A percentile compares a stretch with the other conserved stretches of the same genome.
Evolutionary conservation across 495 filamentous ascomycete genomes (phyloP).

Genomic region (Talaromyces ruber): DNA sequence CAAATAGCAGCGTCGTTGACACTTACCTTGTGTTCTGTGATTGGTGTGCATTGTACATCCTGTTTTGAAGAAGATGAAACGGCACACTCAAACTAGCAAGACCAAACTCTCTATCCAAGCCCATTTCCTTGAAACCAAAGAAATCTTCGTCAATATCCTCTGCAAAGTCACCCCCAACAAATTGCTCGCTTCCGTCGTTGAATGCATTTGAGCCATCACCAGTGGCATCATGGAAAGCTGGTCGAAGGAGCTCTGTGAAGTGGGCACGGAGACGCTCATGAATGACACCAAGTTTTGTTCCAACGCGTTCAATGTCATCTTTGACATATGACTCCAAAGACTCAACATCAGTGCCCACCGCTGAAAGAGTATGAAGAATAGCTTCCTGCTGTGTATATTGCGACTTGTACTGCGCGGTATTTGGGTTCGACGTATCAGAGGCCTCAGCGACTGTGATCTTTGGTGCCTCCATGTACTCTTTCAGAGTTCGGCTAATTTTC

Average conservation of each 20-base stretch:
- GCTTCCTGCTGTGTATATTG: conserved; percentile 73
- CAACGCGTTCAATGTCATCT: conserved; percentile 87
- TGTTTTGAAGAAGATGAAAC: conserved; percentile 85
- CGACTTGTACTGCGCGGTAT: conserved; percentile 42
- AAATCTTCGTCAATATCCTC: conserved; percentile 98
- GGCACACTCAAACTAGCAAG: conserved; percentile 81
- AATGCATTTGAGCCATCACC: conserved; percentile 86
- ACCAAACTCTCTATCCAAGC: conserved; percentile 83
- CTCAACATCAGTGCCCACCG: conserved; percentile 76
- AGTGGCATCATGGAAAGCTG: conserved; percentile 70
- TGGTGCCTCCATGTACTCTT: conserved; percentile 73
- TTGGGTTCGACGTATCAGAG: conserved; percentile 15
- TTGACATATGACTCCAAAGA: conserved; percentile 79
- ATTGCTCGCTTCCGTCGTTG: conserved; percentile 94
- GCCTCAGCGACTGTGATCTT: conserved; percentile 46
- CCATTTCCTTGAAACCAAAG: conserved; percentile 95
- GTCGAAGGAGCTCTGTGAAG: conserved; percentile 81
- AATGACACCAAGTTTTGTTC: conserved; percentile 70
- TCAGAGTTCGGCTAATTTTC: conserved; percentile 70
- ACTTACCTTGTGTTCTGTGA: conserved; percentile 59
- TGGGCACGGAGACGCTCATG: conserved; percentile 90
- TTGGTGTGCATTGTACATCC: conserved; percentile 74
- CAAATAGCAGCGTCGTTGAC: neutral
- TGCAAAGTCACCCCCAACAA: conserved; percentile 91
- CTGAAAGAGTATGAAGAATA: conserved; percentile 75